These are phyloP conservation scores for Pseudoscleropodium purum DNA, from an alignment of 225 moss, liverwort and hornwort species.

Conservation along the genomic window DNA sequence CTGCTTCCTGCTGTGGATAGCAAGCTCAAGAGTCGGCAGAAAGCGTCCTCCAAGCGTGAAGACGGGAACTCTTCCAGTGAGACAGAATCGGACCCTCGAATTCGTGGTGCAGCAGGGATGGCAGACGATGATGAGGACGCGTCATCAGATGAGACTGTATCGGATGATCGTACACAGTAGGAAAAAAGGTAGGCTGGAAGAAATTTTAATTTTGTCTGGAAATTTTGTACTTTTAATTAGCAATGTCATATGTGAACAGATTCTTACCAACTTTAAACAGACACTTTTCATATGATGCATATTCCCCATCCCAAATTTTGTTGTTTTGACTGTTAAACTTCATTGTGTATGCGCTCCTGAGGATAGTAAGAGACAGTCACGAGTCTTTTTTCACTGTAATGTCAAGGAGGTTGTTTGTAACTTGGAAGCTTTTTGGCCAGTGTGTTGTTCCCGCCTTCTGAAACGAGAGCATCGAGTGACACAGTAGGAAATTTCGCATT, in stretches of 20 bases:
- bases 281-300: background rate
- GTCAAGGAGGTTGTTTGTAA: background rate
- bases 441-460: background rate
- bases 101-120: slow-evolving; percentile 60
- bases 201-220: slow-evolving; percentile 19
- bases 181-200: background rate
- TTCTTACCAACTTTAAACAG: slow-evolving; percentile 14
- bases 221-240: slow-evolving; percentile 29
- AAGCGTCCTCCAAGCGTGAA: slow-evolving; percentile 15
- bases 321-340: background rate
- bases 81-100: slow-evolving; percentile 83
- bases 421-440: background rate
- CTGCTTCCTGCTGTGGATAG: slow-evolving; percentile 4
- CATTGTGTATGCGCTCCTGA: background rate
- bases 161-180: slow-evolving; percentile 87
- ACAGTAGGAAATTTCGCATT: background rate
- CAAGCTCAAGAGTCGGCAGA: slow-evolving; percentile 24
- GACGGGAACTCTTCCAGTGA: slow-evolving; percentile 81
- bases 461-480: background rate
- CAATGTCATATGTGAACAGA: slow-evolving; percentile 22
- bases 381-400: background rate
- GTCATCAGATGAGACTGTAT: slow-evolving; percentile 94
- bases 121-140: slow-evolving; percentile 61
- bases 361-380: background rate
- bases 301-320: background rate